Evolutionary conservation across 345 rosid species (phyloP).

Genomic region (Syzygium oleosum): DNA sequence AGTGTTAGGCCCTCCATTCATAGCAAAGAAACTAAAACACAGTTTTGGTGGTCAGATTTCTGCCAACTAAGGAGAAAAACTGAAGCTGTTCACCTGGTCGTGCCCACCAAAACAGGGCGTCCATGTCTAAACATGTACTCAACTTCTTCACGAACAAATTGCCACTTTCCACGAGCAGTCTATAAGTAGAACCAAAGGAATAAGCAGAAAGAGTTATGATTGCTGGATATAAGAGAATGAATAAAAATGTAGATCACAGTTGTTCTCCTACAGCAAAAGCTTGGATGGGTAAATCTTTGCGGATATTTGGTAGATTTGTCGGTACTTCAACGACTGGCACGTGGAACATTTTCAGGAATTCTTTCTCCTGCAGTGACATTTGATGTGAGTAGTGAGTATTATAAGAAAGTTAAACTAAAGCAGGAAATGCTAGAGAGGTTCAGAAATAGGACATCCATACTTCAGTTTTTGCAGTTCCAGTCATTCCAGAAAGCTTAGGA

Average conservation of each 20-base stretch:
- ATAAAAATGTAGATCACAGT: neutral
- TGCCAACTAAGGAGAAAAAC: neutral
- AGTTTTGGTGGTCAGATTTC: neutral
- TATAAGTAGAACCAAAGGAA: constrained; percentile 19
- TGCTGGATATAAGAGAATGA: neutral
- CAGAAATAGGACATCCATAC: constrained; percentile 22
- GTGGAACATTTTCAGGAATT: constrained; percentile 87
- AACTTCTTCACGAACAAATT: constrained; percentile 78
- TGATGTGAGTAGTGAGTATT: neutral
- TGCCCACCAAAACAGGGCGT: constrained; percentile 96
- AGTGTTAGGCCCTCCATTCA: neutral
- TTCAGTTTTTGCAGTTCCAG: constrained; percentile 99
- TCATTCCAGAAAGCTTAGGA: constrained; percentile 97
- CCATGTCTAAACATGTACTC: constrained; percentile 87
- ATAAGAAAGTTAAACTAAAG: neutral
- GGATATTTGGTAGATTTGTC: constrained; percentile 85
- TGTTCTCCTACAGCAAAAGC: constrained; percentile 73
- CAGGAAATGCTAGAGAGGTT: neutral
- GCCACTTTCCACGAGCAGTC: constrained; percentile 97
- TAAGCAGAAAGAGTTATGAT: neutral
- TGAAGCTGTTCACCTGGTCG: constrained; percentile 60
- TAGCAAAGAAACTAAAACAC: neutral
- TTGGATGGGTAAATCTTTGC: constrained; percentile 83
- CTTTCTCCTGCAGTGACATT: constrained; percentile 61
- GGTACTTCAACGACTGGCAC: constrained; percentile 92